phyloP scores from a whole-genome alignment of 352 stramenopile species.

The Phytopythium montanum region DNA sequence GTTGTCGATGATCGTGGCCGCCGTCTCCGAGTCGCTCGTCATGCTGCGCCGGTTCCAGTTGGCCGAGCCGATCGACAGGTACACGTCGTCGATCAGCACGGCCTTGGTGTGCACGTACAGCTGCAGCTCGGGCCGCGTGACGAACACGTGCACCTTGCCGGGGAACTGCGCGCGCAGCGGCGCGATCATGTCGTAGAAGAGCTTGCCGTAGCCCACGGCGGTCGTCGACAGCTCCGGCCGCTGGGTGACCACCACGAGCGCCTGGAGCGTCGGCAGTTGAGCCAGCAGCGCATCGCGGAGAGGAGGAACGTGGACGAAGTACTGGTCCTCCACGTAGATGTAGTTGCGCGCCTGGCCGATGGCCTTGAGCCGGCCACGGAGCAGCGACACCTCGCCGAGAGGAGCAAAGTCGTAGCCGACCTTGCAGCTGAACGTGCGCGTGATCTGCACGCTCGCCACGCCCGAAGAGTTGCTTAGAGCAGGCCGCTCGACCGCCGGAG shows the following conservation, averaged over 20 bases:
- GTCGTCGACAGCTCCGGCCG: conserved; percentile 20
- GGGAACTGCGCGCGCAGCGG: conserved; percentile 37
- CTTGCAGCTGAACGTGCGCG: conserved; percentile 55
- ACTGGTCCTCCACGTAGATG: conserved; percentile 71
- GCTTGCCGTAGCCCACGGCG: conserved; percentile 40
- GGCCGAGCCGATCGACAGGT: conserved; percentile 45
- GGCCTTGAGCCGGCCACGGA: conserved; percentile 45
- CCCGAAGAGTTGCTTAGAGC: conserved; percentile 6
- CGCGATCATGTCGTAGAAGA: conserved; percentile 48
- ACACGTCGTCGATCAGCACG: conserved; percentile 64
- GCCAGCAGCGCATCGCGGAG: conserved; percentile 39
- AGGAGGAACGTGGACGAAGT: conserved; percentile 48
- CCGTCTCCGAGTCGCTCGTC: conserved; percentile 59
- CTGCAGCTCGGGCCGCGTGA: conserved; percentile 24
- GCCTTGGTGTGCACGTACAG: conserved; percentile 59
- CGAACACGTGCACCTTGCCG: conserved; percentile 51
- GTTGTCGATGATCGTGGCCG: conserved; percentile 46
- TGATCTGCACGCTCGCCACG: conserved; percentile 42
- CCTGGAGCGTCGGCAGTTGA: conserved; percentile 37
- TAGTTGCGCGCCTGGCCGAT: conserved; percentile 54
- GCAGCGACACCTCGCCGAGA: conserved; percentile 40
- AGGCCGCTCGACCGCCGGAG: neutral
- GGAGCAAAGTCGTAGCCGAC: conserved; percentile 57
- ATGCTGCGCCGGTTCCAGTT: conserved; percentile 76
- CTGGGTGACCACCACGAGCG: conserved; percentile 44